These are phyloP conservation scores for Apostasia shenzhenica DNA, from an alignment of 106 monocot genomes.

Conservation along the genomic window DNA sequence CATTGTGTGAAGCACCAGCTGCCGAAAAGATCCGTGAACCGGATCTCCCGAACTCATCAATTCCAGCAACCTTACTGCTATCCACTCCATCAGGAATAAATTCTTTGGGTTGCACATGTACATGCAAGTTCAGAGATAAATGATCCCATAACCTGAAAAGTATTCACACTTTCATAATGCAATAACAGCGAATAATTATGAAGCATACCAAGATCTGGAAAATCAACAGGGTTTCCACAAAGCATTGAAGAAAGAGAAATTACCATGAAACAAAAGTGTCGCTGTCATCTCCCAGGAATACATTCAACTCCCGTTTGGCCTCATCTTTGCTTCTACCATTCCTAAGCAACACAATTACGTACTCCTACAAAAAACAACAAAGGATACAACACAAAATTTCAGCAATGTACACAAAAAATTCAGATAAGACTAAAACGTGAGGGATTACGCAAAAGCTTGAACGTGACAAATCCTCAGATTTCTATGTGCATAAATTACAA, in stretches of 20 bases:
- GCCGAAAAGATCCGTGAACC: slow-evolving; percentile 5
- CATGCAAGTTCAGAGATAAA: slow-evolving; percentile 40
- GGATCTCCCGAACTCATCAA: slow-evolving; percentile 16
- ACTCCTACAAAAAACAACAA: slow-evolving; percentile 54
- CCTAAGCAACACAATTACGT: slow-evolving; percentile 74
- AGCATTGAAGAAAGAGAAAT: neutral
- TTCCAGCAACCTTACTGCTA: slow-evolving; percentile 1
- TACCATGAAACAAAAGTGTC: slow-evolving; percentile 66
- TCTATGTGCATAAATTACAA: no score
- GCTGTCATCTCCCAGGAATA: slow-evolving; percentile 74
- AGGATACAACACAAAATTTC: neutral
- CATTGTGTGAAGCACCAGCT: slow-evolving; percentile 5
- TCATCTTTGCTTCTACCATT: slow-evolving; percentile 77
- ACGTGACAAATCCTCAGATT: no score
- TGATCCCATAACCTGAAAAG: slow-evolving; percentile 69
- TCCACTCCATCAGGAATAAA: slow-evolving; percentile 8
- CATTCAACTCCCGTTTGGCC: slow-evolving; percentile 53
- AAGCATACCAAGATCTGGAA: neutral
- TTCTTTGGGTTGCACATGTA: slow-evolving; percentile 36
- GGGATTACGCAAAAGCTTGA: no score
- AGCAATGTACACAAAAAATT: no score
- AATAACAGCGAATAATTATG: neutral
- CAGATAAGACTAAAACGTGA: no score
- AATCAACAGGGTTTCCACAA: neutral
- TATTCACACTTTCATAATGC: neutral